phyloP scores from a whole-genome alignment of 257 asterid species.

The Ophiorrhiza pumila region DNA sequence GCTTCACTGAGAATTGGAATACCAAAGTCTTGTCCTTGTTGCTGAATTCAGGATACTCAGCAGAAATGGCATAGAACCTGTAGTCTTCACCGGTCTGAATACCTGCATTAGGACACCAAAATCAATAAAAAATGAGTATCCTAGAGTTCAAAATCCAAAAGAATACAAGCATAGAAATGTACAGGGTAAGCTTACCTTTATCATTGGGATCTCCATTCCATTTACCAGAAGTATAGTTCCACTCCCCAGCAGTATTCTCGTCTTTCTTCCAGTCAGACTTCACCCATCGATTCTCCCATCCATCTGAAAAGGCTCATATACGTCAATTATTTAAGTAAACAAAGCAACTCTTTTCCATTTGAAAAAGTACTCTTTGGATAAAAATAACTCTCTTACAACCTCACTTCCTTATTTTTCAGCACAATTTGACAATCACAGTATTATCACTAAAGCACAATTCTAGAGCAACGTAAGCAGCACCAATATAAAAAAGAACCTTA shows the following conservation, averaged over 20 bases:
- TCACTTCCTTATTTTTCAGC: neutral
- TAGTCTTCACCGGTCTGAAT: slow-evolving; percentile 92
- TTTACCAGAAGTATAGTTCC: slow-evolving; percentile 96
- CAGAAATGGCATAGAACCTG: slow-evolving; percentile 92
- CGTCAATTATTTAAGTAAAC: slow-evolving; percentile 21
- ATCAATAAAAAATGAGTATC: neutral
- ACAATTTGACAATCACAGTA: neutral
- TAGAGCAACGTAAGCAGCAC: neutral
- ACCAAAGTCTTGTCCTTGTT: slow-evolving; percentile 85
- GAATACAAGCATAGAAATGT: neutral
- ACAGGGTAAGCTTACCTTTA: slow-evolving; percentile 45
- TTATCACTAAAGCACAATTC: neutral
- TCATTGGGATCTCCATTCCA: slow-evolving; percentile 80
- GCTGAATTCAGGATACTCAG: slow-evolving; percentile 92
- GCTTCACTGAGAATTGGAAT: slow-evolving; percentile 93
- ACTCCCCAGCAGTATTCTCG: slow-evolving; percentile 85
- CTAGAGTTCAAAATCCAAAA: neutral
- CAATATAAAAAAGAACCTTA: too few species aligned
- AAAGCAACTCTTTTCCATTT: neutral
- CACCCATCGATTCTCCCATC: slow-evolving; percentile 95
- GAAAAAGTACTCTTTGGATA: neutral
- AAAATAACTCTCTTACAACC: neutral
- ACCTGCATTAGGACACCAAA: slow-evolving; percentile 35
- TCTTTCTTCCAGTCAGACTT: slow-evolving; percentile 98
- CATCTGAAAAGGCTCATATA: slow-evolving; percentile 41